Conservation (phyloP, 2,329 filamentous ascomycete genomes). For the Didymellaceae sp. region DNA sequence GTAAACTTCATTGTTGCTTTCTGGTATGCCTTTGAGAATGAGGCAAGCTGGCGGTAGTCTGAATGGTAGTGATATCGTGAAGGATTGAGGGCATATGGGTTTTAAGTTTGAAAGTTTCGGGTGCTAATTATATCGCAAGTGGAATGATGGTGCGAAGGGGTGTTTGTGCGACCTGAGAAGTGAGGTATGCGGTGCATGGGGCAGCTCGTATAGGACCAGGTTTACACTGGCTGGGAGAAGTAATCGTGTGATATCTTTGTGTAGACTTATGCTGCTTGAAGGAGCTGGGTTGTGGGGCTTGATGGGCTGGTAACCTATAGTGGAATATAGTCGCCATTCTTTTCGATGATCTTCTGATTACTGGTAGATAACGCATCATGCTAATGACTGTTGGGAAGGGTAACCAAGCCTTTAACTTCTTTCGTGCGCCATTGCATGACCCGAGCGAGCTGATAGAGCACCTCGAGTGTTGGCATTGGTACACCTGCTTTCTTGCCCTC, state of each 20-base stretch:
- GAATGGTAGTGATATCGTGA: neutral
- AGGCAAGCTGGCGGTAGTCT: neutral
- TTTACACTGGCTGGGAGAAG: neutral
- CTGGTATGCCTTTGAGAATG: no score
- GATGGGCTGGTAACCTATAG: neutral
- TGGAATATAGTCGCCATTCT: neutral
- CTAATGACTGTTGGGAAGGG: constrained; percentile 28
- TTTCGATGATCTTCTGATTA: neutral
- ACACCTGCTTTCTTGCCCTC: constrained; percentile 59
- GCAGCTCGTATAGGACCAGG: neutral
- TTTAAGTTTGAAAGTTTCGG: neutral
- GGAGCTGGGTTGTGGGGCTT: neutral
- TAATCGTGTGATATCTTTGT: neutral
- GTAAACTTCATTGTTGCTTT: neutral
- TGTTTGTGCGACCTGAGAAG: constrained; percentile 8
- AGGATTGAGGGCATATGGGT: neutral
- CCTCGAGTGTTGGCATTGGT: constrained; percentile 56
- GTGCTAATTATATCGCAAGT: neutral
- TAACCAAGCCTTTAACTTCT: constrained; percentile 52
- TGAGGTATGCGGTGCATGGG: constrained; percentile 6
- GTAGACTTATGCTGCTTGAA: neutral
- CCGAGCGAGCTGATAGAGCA: constrained; percentile 58
- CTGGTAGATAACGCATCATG: no score
- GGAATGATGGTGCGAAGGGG: constrained; percentile 3
- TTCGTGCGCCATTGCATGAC: constrained; percentile 58